Conservation (phyloP, 129 eudicot genomes). For the Chrysanthemum makinoi region DNA sequence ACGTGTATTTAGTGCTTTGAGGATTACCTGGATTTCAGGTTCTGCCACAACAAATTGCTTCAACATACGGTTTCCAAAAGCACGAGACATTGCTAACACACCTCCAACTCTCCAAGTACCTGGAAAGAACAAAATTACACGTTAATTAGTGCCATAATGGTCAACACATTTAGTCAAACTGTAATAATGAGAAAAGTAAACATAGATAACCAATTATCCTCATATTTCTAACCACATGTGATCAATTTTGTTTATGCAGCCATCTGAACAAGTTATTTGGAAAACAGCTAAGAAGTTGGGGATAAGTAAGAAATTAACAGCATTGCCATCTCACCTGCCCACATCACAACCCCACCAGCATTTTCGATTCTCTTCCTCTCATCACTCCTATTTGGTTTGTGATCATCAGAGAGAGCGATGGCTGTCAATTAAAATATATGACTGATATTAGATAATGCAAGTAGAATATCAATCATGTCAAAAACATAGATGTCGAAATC, state of each 20-base stretch:
- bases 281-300: too few species aligned
- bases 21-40: constrained; percentile 80
- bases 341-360: constrained; percentile 95
- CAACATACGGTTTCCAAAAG: constrained; percentile 91
- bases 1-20: neutral
- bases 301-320: neutral
- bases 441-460: too few species aligned
- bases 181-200: neutral
- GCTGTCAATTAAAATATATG: constrained; percentile 41
- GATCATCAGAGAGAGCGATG: constrained; percentile 87
- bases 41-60: constrained; percentile 86
- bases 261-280: constrained; percentile 60
- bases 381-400: constrained; percentile 83
- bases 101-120: constrained; percentile 99
- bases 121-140: constrained; percentile 22
- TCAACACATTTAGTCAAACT: neutral
- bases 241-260: constrained; percentile 53
- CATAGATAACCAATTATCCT: neutral
- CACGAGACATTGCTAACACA: constrained; percentile 92
- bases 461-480: too few species aligned
- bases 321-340: constrained; percentile 61
- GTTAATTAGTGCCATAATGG: neutral
- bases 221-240: neutral
- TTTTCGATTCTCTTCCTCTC: constrained; percentile 86
- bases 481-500: neutral